Evolutionary conservation across 139 green algal genomes (phyloP), one percentile per base, ranked within the genome.

Genomic region (Chara braunii): DNA sequence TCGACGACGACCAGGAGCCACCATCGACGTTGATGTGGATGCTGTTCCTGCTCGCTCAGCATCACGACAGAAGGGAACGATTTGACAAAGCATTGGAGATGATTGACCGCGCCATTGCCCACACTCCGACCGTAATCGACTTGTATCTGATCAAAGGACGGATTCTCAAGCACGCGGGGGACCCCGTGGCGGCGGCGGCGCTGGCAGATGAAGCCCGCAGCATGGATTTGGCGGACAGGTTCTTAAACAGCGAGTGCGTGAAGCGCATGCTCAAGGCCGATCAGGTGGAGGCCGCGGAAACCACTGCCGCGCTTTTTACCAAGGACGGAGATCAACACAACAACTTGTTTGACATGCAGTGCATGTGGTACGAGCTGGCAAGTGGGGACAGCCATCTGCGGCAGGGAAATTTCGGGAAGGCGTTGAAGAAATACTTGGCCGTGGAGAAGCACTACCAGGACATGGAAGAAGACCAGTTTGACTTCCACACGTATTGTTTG

Each of bases 401-500:
- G 11, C 62, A 45, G 24, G 40, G 51, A 7, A 24, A 59, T 5
- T 50, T 52, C 24, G 68, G 80, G 40, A 82, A 84, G 67, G 88
- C 88, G 7, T 77, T 96, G 22, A 96, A 97, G 72, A 88, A 88
- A 51, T 92, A 89, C 67, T 32, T 78, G 1, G 75, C 80, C 31
- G 77, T 94, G 8, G 64, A 80, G 40, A 85, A 82, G 48, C 91
- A 97, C 80, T 97, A 72, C 51, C 43, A 65, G 1, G 72, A 83
- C 60, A 80, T 83, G 29, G 60, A 72, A 14, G 93, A 99, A 70
- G 93, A 99, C 80, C 91, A 98, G 81, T 96, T 97, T 53, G 93
- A 99, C 81, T 99, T 99, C 78, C 93, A 99, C 82, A 68, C 52
- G 36, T 99, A 97, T 83, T 98, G 92, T 83, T 31, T 96, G 32